Percentiles rank a stretch among this genome's conserved stretches.
Evolutionary conservation across 2,329 filamentous ascomycete genomes (phyloP).

Genomic region (Ophiocordyceps sinensis): DNA sequence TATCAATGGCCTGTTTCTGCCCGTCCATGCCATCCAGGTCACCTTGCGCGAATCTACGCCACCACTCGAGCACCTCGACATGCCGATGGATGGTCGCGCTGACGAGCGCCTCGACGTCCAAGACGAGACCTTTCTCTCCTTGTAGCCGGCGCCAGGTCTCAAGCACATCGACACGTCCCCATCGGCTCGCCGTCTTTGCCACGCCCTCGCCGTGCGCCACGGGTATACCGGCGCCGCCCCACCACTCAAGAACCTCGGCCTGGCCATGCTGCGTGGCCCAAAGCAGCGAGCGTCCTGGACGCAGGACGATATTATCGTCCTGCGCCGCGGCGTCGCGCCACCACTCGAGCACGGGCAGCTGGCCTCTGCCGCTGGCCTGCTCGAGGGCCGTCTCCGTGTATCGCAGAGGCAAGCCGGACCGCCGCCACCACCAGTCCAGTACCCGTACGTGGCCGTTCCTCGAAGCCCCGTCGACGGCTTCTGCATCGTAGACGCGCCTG

Average conservation of each 20-base stretch:
- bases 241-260: slow-evolving; percentile 69
- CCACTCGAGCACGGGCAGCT: slow-evolving; percentile 81
- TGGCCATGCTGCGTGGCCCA: slow-evolving; percentile 74
- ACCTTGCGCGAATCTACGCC: slow-evolving; percentile 54
- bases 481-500: slow-evolving; percentile 65
- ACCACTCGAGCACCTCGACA: slow-evolving; percentile 80
- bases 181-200: slow-evolving; percentile 68
- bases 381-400: slow-evolving; percentile 83
- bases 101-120: slow-evolving; percentile 71
- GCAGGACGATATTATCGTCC: slow-evolving; percentile 46
- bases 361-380: slow-evolving; percentile 71
- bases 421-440: slow-evolving; percentile 83
- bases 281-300: slow-evolving; percentile 72
- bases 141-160: slow-evolving; percentile 66
- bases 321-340: slow-evolving; percentile 61
- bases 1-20: slow-evolving; percentile 59
- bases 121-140: slow-evolving; percentile 51
- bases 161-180: slow-evolving; percentile 72
- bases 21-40: slow-evolving; percentile 39
- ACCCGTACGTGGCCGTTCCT: slow-evolving; percentile 73
- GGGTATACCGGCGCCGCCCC: slow-evolving; percentile 68
- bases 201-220: slow-evolving; percentile 70
- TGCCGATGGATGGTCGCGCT: slow-evolving; percentile 80
- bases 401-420: slow-evolving; percentile 59
- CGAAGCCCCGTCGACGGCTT: slow-evolving; percentile 78